A percentile compares a stretch with the other conserved stretches of the same genome.
Conservation (phyloP, 768 basidiomycete genomes). For the Collybiopsis luxurians region DNA sequence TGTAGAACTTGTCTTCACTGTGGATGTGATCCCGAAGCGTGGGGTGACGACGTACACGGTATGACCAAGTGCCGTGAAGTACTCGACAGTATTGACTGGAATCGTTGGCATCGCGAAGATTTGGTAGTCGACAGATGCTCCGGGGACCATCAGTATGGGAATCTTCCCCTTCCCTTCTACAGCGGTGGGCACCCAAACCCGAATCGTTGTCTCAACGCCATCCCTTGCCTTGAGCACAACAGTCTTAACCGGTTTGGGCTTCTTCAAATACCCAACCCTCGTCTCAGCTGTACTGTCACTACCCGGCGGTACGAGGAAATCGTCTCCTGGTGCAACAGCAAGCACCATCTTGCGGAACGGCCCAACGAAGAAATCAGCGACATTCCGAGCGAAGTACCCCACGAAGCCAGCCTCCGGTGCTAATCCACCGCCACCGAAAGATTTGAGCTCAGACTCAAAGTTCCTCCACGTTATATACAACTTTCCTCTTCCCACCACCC, state of each 20-base stretch:
- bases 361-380: conserved; percentile 7
- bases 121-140: conserved; percentile 18
- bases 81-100: conserved; percentile 14
- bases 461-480: conserved; percentile 11
- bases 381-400: conserved; percentile 6
- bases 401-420: not conserved
- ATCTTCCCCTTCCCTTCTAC: not conserved
- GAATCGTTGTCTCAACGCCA: conserved; percentile 12
- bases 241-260: not conserved
- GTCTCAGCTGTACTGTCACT: not conserved
- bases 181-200: conserved; percentile 10
- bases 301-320: not conserved
- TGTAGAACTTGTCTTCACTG: conserved; percentile 10
- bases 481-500: conserved; percentile 11
- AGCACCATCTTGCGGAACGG: conserved; percentile 9
- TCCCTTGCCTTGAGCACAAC: conserved; percentile 10
- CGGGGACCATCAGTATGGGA: conserved; percentile 16
- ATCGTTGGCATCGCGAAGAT: conserved; percentile 17
- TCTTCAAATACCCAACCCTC: conserved; percentile 10
- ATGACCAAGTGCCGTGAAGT: conserved; percentile 13
- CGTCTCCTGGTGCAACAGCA: conserved; percentile 2
- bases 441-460: conserved; percentile 11
- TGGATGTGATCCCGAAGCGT: conserved; percentile 10
- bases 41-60: conserved; percentile 8
- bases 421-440: conserved; percentile 5